Evolutionary conservation across 352 stramenopile genomes (phyloP).

Genomic region (Globisporangium yorkense): DNA sequence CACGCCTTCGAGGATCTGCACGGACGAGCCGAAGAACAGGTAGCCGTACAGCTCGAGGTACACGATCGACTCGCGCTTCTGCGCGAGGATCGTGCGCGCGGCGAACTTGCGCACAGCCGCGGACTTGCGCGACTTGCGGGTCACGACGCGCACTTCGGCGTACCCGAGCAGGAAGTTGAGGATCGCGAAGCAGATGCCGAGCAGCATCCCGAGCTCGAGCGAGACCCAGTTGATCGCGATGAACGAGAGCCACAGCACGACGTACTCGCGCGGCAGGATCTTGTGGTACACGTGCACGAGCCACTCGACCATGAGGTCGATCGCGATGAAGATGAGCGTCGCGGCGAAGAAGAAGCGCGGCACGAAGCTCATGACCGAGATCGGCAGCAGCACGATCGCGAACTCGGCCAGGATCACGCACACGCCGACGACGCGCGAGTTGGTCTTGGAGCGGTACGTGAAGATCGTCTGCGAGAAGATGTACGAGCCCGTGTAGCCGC

Average conservation of each 20-base stretch:
- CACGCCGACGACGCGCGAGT: slow-evolving; percentile 87
- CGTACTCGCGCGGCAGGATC: slow-evolving; percentile 87
- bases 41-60: slow-evolving; percentile 80
- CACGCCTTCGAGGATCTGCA: slow-evolving; percentile 79
- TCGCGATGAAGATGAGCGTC: slow-evolving; percentile 95
- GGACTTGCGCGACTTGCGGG: slow-evolving; percentile 45
- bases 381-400: slow-evolving; percentile 82
- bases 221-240: slow-evolving; percentile 90
- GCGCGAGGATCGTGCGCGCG: slow-evolving; percentile 44
- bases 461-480: slow-evolving; percentile 99
- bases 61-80: slow-evolving; percentile 71
- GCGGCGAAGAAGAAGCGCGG: slow-evolving; percentile 98
- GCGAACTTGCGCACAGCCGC: slow-evolving; percentile 65
- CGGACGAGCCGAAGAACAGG: slow-evolving; percentile 81
- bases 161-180: slow-evolving; percentile 84
- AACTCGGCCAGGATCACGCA: slow-evolving; percentile 89
- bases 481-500: slow-evolving; percentile 98
- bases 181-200: slow-evolving; percentile 87
- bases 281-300: slow-evolving; percentile 86
- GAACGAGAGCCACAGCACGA: slow-evolving; percentile 92
- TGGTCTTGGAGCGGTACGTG: slow-evolving; percentile 90
- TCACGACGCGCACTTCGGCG: slow-evolving; percentile 66
- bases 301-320: slow-evolving; percentile 98
- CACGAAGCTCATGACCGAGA: slow-evolving; percentile 94
- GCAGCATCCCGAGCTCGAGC: slow-evolving; percentile 95